Evolutionary conservation across 169 alveolate species (phyloP).

Genomic region (Plasmodium knowlesi): DNA sequence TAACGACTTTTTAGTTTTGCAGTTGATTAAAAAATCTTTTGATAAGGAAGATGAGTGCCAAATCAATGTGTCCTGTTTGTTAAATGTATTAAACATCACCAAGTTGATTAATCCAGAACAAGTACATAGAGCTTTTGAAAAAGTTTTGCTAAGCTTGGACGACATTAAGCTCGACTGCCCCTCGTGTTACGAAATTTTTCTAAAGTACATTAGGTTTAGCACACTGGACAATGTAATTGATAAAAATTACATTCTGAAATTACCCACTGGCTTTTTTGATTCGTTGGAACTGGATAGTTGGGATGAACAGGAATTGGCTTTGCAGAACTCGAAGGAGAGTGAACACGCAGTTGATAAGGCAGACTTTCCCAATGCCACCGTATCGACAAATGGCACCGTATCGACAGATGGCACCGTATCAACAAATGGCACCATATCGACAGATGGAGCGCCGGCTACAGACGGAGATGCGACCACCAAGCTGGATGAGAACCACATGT

Average conservation of each 20-base stretch:
- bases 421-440: not conserved
- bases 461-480: not conserved
- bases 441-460: not conserved
- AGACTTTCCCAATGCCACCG: not conserved
- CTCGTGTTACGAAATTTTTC: constrained; percentile 53
- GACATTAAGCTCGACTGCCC: constrained; percentile 75
- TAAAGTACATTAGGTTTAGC: constrained; percentile 68
- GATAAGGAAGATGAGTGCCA: constrained; percentile 67
- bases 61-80: constrained; percentile 67
- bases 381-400: not conserved
- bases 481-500: constrained; percentile 27
- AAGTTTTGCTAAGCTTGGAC: constrained; percentile 59
- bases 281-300: not conserved
- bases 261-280: constrained; percentile 63
- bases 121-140: constrained; percentile 74
- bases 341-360: not conserved
- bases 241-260: constrained; percentile 56
- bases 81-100: constrained; percentile 48
- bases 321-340: not conserved
- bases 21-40: constrained; percentile 51
- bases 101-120: constrained; percentile 64
- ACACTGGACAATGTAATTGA: constrained; percentile 64
- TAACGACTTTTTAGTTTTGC: constrained; percentile 69
- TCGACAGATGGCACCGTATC: not conserved
- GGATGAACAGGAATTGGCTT: constrained; percentile 21